Evolutionary conservation across 2,329 filamentous ascomycete genomes (phyloP).

Genomic region (Ramichloridium luteum): DNA sequence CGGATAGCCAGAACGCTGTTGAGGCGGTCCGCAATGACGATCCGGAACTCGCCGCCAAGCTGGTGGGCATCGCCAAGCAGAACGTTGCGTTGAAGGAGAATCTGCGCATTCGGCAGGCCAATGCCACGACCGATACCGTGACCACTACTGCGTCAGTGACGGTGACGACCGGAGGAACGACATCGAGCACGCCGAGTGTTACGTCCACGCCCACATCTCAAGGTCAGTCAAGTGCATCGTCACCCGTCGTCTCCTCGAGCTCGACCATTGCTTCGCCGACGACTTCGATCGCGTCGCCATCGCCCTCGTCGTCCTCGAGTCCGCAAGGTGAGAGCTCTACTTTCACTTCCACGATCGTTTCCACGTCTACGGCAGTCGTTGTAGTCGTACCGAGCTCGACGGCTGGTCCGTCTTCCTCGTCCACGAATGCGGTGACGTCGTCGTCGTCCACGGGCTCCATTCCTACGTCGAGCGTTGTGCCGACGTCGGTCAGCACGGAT

Average conservation of each 20-base stretch:
- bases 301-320: conserved; percentile 5
- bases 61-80: conserved; percentile 51
- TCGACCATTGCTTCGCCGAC: conserved; percentile 2
- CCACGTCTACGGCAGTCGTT: conserved; percentile 6
- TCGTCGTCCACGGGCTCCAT: not conserved
- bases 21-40: conserved; percentile 51
- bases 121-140: conserved; percentile 12
- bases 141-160: conserved; percentile 14
- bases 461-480: conserved; percentile 1
- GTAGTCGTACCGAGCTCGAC: too few species aligned
- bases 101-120: conserved; percentile 30
- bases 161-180: conserved; percentile 17
- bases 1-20: conserved; percentile 50
- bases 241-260: conserved; percentile 6
- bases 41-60: conserved; percentile 47
- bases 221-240: conserved; percentile 12
- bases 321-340: conserved; percentile 11
- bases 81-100: conserved; percentile 26
- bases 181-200: conserved; percentile 14
- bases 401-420: conserved; percentile 10
- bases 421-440: conserved; percentile 3
- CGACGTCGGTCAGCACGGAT: too few species aligned
- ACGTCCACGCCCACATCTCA: conserved; percentile 8
- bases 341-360: conserved; percentile 5
- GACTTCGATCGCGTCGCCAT: conserved; percentile 1